phyloP scores from a whole-genome alignment of 345 rosid species.

The Arabis alpina region DNA sequence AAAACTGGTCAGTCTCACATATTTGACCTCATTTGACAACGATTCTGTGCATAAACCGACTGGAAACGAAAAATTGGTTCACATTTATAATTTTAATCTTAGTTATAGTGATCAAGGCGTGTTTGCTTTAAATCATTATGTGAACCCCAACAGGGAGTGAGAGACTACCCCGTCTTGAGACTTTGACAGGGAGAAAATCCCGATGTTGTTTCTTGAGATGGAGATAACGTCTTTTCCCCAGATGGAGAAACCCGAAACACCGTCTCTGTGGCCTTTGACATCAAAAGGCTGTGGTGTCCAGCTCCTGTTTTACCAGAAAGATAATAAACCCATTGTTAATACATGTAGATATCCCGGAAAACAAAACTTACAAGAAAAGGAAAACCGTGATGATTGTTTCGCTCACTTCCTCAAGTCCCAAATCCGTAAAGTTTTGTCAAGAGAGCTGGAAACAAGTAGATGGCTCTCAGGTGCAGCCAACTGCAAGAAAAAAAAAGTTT shows the following conservation, averaged over 20 bases:
- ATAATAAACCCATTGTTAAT: slow-evolving; percentile 5
- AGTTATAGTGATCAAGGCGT: slow-evolving; percentile 6
- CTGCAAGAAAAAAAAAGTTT: slow-evolving; percentile 47
- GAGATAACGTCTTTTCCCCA: slow-evolving; percentile 93
- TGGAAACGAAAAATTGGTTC: not conserved
- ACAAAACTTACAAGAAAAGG: slow-evolving; percentile 6
- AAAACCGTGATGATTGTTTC: slow-evolving; percentile 1
- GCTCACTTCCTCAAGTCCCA: slow-evolving; percentile 90
- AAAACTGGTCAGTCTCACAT: slow-evolving; percentile 19
- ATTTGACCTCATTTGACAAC: slow-evolving; percentile 8
- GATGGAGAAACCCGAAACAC: slow-evolving; percentile 75
- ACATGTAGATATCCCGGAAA: not conserved
- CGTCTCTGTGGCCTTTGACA: slow-evolving; percentile 75
- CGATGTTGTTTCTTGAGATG: slow-evolving; percentile 81
- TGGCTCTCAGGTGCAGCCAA: slow-evolving; percentile 81
- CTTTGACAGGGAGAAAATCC: slow-evolving; percentile 70
- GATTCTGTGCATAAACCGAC: not conserved
- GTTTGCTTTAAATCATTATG: slow-evolving; percentile 10
- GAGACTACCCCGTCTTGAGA: slow-evolving; percentile 64
- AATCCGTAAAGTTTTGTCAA: slow-evolving; percentile 69
- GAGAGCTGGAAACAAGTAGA: slow-evolving; percentile 92
- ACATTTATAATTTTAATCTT: not conserved
- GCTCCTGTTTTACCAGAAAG: slow-evolving; percentile 53
- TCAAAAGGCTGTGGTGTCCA: slow-evolving; percentile 56
- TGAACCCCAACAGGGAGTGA: slow-evolving; percentile 7